Conservation (phyloP, 2,329 filamentous ascomycete species). For the Botrytis porri region DNA sequence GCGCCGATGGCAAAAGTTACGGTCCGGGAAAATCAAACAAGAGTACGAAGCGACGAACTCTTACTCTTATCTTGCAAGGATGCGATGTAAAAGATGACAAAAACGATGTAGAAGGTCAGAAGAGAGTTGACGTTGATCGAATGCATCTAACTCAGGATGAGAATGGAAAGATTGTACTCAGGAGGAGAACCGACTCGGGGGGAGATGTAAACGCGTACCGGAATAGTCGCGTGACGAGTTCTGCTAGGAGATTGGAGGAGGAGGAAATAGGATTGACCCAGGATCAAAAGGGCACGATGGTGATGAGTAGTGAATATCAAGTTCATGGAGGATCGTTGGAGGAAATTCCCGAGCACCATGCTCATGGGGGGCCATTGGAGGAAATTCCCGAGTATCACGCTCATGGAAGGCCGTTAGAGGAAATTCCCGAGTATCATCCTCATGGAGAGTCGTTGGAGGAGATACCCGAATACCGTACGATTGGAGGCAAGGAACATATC, state of each 20-base stretch:
- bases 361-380: not conserved
- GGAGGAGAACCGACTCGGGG: not conserved
- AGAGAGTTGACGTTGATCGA: not conserved
- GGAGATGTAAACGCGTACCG: not conserved
- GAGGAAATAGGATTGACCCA: conserved; percentile 12
- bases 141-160: conserved; percentile 7
- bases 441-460: not conserved
- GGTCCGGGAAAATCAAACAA: not conserved
- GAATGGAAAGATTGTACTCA: not conserved
- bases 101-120: conserved; percentile 12
- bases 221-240: not conserved
- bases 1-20: not conserved
- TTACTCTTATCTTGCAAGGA: conserved; percentile 1
- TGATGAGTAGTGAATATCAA: not conserved
- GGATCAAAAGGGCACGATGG: not conserved
- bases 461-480: not conserved
- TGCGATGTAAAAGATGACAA: not conserved
- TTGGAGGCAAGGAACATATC: not conserved
- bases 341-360: not conserved
- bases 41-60: not conserved
- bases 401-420: not conserved
- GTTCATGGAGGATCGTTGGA: not conserved
- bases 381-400: not conserved
- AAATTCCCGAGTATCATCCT: not conserved
- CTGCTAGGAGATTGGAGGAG: not conserved